phyloP scores from a whole-genome alignment of 1,139 yeast genomes.

The Saccharomycopsis phalli region DNA sequence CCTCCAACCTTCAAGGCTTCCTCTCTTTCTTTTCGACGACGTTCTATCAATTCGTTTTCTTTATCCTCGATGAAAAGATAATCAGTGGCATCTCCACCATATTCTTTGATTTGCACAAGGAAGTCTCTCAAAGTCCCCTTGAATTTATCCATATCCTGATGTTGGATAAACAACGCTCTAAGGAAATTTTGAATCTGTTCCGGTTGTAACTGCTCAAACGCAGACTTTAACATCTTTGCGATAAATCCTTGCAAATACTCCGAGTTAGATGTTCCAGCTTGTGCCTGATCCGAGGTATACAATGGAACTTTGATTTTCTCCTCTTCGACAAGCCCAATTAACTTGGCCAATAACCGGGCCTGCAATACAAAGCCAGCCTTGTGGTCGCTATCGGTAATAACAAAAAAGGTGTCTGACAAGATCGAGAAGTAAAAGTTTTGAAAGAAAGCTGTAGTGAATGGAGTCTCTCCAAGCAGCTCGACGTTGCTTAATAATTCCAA shows the following conservation, averaged over 20 bases:
- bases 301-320: constrained; percentile 68
- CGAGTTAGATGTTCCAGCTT: constrained; percentile 76
- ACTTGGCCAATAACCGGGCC: constrained; percentile 72
- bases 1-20: constrained; percentile 89
- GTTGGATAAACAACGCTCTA: constrained; percentile 63
- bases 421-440: constrained; percentile 83
- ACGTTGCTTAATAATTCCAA: constrained; percentile 77
- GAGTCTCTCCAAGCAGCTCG: constrained; percentile 65
- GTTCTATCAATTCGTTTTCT: constrained; percentile 67
- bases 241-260: constrained; percentile 73
- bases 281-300: constrained; percentile 67
- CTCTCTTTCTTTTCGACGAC: constrained; percentile 62
- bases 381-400: constrained; percentile 94
- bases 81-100: constrained; percentile 88
- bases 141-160: constrained; percentile 68
- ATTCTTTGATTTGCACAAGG: constrained; percentile 90
- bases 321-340: constrained; percentile 77
- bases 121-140: constrained; percentile 88
- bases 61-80: constrained; percentile 92
- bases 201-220: constrained; percentile 82
- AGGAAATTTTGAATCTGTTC: constrained; percentile 79
- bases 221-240: constrained; percentile 71
- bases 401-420: constrained; percentile 84
- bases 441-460: constrained; percentile 80
- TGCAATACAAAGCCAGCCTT: constrained; percentile 92